Base-by-base conservation (phyloP, 2,329 filamentous ascomycete genomes). In the Pseudogymnoascus sp. region DNA sequence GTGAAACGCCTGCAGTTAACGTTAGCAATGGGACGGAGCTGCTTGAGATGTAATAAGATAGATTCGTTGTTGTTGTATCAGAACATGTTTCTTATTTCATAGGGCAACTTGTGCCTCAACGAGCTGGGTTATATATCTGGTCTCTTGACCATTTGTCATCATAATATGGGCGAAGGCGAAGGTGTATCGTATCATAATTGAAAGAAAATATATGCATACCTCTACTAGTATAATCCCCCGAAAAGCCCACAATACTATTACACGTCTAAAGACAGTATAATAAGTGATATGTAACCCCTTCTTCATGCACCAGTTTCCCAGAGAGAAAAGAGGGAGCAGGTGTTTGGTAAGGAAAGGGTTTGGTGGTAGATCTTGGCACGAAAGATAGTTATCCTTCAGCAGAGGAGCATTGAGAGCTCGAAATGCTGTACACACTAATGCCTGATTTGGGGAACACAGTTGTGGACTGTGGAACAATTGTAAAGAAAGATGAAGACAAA, bases 381-480 rank as follows among this genome's bases (percentile, higher is more conserved):
- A 61, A 61, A 61, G 37, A 61, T 38, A 61, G 33, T 38, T 61
- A 61, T 61, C 59, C 59, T 61, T 61, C 59, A 61, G 59, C 59
- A 61, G 59, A 61, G 37, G 59, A 61, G 59, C 37, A 61, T 61
- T 38, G 59, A 61, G 6, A 42, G 37, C 59, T 61, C 59, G 59
- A 42, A 61, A 61, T 61, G 59, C 59, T 61, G 59, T 61, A 61
- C 59, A 61, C 59, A 61, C 59, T 61, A 61, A 61, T 61, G 59
- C 59, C 59, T 40, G 50, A 35, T 56, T 53, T 56, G 50, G 50
- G 50, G 16, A 35, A 56, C 50, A 35, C 50, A 56, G 50, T 33
- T 56, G 50, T 56, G 50, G 29, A 56, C 50, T 56, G 33, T 24
- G 19, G 59, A 61, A 29, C 14, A 10, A 60, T 40, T 59, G 31